Percentiles rank a stretch among this genome's conserved stretches.
Conservation (phyloP, 1,139 yeast species). For the Yamadazyma jaroonii region DNA sequence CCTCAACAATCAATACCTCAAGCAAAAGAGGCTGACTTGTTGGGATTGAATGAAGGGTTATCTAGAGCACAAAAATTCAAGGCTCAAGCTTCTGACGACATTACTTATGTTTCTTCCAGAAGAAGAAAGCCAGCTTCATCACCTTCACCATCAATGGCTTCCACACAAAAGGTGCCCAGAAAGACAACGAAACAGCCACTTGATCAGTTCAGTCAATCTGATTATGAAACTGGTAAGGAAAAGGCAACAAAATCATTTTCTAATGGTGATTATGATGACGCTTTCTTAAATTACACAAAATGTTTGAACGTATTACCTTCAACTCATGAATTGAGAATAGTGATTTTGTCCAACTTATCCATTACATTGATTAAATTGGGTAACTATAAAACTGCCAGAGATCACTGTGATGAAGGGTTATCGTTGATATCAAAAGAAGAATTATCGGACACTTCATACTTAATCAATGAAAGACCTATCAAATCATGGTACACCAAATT, state of each 20-base stretch:
- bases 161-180: constrained; percentile 7
- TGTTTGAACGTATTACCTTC: constrained; percentile 64
- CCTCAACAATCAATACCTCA: background rate
- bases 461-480: constrained; percentile 51
- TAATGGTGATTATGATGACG: constrained; percentile 77
- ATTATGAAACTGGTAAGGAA: constrained; percentile 54
- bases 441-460: constrained; percentile 19
- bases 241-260: constrained; percentile 64
- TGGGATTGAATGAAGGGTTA: constrained; percentile 15
- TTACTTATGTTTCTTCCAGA: constrained; percentile 17
- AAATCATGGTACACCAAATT: constrained; percentile 76
- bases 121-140: constrained; percentile 11
- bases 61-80: constrained; percentile 21
- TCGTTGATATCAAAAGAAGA: constrained; percentile 41
- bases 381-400: constrained; percentile 61
- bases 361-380: constrained; percentile 71
- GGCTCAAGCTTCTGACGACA: constrained; percentile 9
- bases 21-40: constrained; percentile 23
- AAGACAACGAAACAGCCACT: constrained; percentile 19
- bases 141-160: background rate
- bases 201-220: constrained; percentile 45
- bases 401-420: constrained; percentile 57
- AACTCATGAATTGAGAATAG: constrained; percentile 62
- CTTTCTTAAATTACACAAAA: constrained; percentile 57
- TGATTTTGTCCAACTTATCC: constrained; percentile 76